Percentiles rank a stretch among this genome's conserved stretches.
These are phyloP conservation scores for Thamnidium elegans DNA, from an alignment of 192 early-diverging fungal genomes.

Conservation along the genomic window DNA sequence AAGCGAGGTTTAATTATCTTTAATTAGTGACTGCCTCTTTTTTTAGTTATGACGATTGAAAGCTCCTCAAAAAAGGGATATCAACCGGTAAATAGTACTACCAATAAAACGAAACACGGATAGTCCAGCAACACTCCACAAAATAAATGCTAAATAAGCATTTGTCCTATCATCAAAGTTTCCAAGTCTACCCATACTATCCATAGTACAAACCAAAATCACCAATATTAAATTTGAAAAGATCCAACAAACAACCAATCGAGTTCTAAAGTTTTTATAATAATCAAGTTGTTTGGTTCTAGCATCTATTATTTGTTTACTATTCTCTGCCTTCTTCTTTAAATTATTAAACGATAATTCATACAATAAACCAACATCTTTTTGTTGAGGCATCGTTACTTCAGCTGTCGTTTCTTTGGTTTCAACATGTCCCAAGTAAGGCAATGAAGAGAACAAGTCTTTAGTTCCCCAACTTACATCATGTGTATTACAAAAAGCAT, in stretches of 20 bases:
- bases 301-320: constrained; percentile 53
- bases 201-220: constrained; percentile 55
- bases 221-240: constrained; percentile 70
- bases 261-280: constrained; percentile 78
- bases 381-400: constrained; percentile 71
- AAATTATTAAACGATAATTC: constrained; percentile 67
- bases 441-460: constrained; percentile 66
- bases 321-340: constrained; percentile 35
- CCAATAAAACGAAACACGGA: constrained; percentile 69
- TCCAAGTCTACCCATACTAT: constrained; percentile 32
- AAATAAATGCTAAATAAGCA: constrained; percentile 61
- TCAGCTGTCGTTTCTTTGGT: constrained; percentile 63
- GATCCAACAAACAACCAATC: constrained; percentile 73
- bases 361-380: constrained; percentile 79
- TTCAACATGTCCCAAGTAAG: constrained; percentile 79
- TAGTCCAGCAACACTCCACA: constrained; percentile 73
- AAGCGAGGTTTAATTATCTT: too few species aligned
- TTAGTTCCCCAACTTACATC: constrained; percentile 83
- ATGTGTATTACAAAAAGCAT: constrained; percentile 55
- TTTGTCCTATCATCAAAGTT: constrained; percentile 37
- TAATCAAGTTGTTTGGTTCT: constrained; percentile 69
- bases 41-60: too few species aligned
- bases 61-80: constrained; percentile 16
- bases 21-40: too few species aligned
- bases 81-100: constrained; percentile 59